These are phyloP conservation scores for Micractinium sp. DNA, from an alignment of 139 green algal species.

Conservation along the genomic window DNA sequence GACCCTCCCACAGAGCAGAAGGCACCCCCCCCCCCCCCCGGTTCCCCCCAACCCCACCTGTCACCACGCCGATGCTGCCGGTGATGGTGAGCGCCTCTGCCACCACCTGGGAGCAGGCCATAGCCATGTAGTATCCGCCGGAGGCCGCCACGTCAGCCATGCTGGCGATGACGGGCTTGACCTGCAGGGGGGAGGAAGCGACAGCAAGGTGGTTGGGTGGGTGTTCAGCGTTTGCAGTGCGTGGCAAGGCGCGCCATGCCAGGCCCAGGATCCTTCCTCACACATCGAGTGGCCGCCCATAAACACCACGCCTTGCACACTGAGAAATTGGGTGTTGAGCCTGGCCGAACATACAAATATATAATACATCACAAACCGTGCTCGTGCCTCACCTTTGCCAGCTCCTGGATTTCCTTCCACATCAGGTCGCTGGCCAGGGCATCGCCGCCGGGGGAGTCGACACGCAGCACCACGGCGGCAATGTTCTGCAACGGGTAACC, in stretches of 20 bases:
- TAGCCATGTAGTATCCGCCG: slow-evolving; percentile 95
- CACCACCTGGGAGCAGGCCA: slow-evolving; percentile 81
- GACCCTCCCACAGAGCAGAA: too few relatives aligned
- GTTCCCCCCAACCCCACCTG: not conserved
- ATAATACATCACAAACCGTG: not conserved
- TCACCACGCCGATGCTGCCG: slow-evolving; percentile 88
- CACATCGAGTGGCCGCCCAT: not conserved
- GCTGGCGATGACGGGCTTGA: slow-evolving; percentile 92
- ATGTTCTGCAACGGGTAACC: not conserved
- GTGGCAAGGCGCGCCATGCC: not conserved
- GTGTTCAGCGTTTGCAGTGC: not conserved
- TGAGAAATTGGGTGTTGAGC: not conserved
- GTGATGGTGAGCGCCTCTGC: slow-evolving; percentile 93
- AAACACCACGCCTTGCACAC: not conserved
- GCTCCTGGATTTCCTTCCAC: slow-evolving; percentile 84
- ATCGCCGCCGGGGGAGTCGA: slow-evolving; percentile 92
- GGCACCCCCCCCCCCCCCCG: not conserved
- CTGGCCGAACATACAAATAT: not conserved
- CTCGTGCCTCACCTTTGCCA: slow-evolving; percentile 20
- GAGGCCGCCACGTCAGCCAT: slow-evolving; percentile 96
- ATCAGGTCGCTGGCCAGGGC: slow-evolving; percentile 95
- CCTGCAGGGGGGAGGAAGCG: not conserved
- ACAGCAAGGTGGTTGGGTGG: not conserved
- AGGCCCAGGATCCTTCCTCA: not conserved
- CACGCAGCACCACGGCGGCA: slow-evolving; percentile 85